Evolutionary conservation across 73 alveolate genomes (phyloP).

Genomic region (Breviolum minutum): DNA sequence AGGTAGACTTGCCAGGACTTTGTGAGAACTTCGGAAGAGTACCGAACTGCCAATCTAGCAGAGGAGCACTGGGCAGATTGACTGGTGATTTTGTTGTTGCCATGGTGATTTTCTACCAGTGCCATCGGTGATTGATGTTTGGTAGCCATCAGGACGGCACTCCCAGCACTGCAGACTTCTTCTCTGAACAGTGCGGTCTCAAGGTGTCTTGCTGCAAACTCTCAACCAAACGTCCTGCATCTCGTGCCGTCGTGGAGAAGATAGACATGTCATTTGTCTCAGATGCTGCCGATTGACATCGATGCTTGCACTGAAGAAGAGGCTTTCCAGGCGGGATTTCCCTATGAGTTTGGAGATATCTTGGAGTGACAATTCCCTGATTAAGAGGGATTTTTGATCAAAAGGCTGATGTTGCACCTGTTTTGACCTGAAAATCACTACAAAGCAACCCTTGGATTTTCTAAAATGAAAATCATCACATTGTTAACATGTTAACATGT

Average conservation of each 20-base stretch:
- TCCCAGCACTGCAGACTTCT: slow-evolving; percentile 86
- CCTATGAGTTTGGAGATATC: no score
- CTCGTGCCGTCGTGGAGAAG: no score
- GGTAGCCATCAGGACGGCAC: slow-evolving; percentile 52
- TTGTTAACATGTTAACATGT: not conserved
- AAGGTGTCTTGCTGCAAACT: not conserved
- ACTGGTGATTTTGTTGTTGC: not conserved
- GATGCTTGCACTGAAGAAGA: slow-evolving; percentile 76
- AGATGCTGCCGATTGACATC: slow-evolving; percentile 81
- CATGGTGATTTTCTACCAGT: not conserved
- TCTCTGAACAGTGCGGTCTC: slow-evolving; percentile 73
- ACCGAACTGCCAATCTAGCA: slow-evolving; percentile 58
- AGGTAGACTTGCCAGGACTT: slow-evolving; percentile 5
- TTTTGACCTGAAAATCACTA: not conserved
- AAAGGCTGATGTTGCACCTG: not conserved
- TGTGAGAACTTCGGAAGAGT: slow-evolving; percentile 52
- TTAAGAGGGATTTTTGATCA: not conserved
- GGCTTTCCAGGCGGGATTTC: slow-evolving; percentile 70
- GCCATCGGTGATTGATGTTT: not conserved
- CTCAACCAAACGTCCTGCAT: not conserved
- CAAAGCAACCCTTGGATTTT: not conserved
- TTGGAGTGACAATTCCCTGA: not conserved
- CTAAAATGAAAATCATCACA: not conserved
- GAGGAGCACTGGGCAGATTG: slow-evolving; percentile 6
- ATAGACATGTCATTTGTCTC: not conserved